phyloP scores from a whole-genome alignment of 2,329 filamentous ascomycete genomes.

The Beauveria medogensis region DNA sequence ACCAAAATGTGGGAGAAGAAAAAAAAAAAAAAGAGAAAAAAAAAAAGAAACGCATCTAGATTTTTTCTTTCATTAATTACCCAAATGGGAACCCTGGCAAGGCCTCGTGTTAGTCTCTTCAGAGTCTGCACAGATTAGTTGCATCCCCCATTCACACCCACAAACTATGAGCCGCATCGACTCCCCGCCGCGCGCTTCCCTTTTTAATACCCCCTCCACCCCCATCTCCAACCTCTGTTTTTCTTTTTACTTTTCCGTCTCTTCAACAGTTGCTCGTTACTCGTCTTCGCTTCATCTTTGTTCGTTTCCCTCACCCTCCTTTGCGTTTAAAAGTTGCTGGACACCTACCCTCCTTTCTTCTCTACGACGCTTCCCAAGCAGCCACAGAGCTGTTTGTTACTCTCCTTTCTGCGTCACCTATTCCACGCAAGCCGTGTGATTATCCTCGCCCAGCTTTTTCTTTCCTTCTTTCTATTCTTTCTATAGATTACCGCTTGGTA shows the following conservation, averaged over 20 bases:
- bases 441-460: slow-evolving; percentile 4
- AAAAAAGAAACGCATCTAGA: not conserved
- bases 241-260: not conserved
- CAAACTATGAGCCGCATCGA: slow-evolving; percentile 1
- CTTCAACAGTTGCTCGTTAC: not conserved
- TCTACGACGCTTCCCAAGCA: not conserved
- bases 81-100: not conserved
- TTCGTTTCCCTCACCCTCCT: not conserved
- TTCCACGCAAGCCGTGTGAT: slow-evolving; percentile 12
- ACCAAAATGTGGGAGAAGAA: not conserved
- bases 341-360: slow-evolving; percentile 11
- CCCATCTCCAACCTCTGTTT: not conserved
- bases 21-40: not conserved
- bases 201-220: not conserved
- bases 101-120: not conserved
- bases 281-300: not conserved
- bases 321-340: slow-evolving; percentile 9
- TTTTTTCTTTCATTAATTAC: not conserved
- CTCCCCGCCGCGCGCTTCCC: not conserved
- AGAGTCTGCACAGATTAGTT: not conserved
- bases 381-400: slow-evolving; percentile 3
- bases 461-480: not conserved
- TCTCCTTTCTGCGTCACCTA: slow-evolving; percentile 10
- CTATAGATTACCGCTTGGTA: not conserved
- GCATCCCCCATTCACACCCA: not conserved